These are phyloP conservation scores for Linnemannia schmuckeri DNA, from an alignment of 192 early-diverging fungal genomes.

Conservation along the genomic window DNA sequence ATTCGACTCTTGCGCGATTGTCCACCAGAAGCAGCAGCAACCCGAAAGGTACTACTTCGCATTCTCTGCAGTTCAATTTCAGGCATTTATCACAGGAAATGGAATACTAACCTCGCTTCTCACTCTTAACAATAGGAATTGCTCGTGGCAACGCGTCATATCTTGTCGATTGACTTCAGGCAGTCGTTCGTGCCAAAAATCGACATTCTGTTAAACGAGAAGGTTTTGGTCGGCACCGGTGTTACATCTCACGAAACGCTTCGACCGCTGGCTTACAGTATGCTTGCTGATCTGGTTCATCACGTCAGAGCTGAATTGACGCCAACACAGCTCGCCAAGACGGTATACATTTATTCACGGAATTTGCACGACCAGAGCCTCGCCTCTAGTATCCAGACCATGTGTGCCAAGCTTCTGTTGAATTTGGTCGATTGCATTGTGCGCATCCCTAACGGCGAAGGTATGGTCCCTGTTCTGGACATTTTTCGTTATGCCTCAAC, in stretches of 20 bases:
- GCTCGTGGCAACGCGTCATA: conserved; percentile 93
- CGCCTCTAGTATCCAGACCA: conserved; percentile 93
- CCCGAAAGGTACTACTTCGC: conserved; percentile 76
- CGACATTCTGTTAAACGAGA: conserved; percentile 94
- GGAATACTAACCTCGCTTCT: neutral
- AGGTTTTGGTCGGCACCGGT: conserved; percentile 93
- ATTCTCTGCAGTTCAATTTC: neutral
- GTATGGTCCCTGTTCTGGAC: conserved; percentile 14
- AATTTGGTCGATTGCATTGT: conserved; percentile 92
- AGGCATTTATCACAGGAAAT: neutral
- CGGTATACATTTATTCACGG: conserved; percentile 91
- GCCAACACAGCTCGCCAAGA: conserved; percentile 81
- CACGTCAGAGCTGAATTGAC: conserved; percentile 91
- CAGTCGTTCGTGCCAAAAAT: conserved; percentile 90
- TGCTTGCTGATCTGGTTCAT: conserved; percentile 96
- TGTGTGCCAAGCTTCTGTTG: conserved; percentile 94
- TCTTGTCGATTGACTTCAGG: conserved; percentile 94
- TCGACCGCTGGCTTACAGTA: conserved; percentile 91
- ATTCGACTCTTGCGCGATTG: conserved; percentile 91
- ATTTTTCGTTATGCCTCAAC: neutral
- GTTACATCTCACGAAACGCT: conserved; percentile 94
- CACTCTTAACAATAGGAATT: conserved; percentile 73
- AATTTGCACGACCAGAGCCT: conserved; percentile 95
- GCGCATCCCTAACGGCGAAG: conserved; percentile 72
- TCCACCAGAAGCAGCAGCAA: conserved; percentile 92